Percentiles rank a stretch among this genome's conserved stretches.
phyloP scores from a whole-genome alignment of 768 basidiomycete species.

The Panus rudis region DNA sequence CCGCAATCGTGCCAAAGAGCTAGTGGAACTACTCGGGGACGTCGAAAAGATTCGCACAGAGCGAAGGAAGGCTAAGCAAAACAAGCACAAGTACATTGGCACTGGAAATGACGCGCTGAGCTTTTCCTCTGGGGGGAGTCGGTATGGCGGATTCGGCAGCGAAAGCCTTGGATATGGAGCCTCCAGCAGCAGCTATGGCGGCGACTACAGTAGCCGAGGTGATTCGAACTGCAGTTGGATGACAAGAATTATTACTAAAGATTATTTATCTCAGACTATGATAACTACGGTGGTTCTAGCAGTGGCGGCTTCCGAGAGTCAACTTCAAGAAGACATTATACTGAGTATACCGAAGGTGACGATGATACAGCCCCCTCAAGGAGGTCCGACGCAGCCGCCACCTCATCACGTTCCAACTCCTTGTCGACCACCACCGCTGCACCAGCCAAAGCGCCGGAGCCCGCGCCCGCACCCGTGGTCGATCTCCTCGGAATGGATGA shows the following conservation, averaged over 20 bases:
- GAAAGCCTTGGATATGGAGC: conserved; percentile 32
- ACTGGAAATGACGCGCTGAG: conserved; percentile 75
- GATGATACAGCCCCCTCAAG: conserved; percentile 51
- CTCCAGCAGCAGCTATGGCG: conserved; percentile 22
- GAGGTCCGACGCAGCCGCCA: conserved; percentile 30
- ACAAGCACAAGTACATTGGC: conserved; percentile 86
- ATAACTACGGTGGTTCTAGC: conserved; percentile 37
- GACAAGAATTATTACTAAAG: too few relatives aligned
- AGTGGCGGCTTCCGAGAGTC: conserved; percentile 57
- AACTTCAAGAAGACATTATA: conserved; percentile 53
- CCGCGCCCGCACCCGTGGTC: conserved; percentile 40
- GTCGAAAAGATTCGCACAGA: conserved; percentile 86
- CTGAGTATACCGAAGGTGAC: conserved; percentile 96
- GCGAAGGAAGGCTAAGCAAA: conserved; percentile 86
- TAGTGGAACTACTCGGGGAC: conserved; percentile 87
- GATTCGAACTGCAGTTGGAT: conserved; percentile 4
- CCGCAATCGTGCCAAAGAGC: conserved; percentile 87
- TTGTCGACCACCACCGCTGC: conserved; percentile 23
- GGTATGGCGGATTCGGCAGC: conserved; percentile 68
- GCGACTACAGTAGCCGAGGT: conserved; percentile 13
- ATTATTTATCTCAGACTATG: conserved; percentile 16
- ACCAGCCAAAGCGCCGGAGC: conserved; percentile 28
- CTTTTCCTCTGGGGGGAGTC: conserved; percentile 49
- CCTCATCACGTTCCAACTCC: conserved; percentile 34
- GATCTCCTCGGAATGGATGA: conserved; percentile 84